Evolutionary conservation across 2,329 filamentous ascomycete genomes (phyloP).

Genomic region (Colletotrichum sp.): DNA sequence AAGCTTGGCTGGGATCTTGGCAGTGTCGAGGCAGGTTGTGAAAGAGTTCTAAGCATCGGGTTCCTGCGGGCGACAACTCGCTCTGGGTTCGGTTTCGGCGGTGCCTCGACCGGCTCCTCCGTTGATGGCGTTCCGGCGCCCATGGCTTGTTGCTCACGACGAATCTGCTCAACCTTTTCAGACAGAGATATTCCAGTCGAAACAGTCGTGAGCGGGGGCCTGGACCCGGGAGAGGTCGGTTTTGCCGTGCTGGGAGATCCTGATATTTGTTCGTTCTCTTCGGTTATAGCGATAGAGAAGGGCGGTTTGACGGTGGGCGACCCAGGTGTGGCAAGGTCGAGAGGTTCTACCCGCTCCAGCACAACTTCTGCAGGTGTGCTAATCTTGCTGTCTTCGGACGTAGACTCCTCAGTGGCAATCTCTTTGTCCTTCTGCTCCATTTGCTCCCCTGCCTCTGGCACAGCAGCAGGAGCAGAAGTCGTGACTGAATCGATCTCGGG

Average conservation of each 20-base stretch:
- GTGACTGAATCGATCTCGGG: background rate
- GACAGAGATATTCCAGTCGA: conserved; percentile 34
- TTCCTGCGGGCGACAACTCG: conserved; percentile 48
- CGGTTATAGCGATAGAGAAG: background rate
- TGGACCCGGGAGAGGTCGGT: background rate
- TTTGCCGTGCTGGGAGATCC: background rate
- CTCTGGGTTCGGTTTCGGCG: conserved; percentile 33
- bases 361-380: conserved; percentile 34
- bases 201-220: background rate
- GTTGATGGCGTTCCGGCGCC: conserved; percentile 32
- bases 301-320: conserved; percentile 32
- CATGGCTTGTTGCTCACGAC: conserved; percentile 50
- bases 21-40: conserved; percentile 54
- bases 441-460: background rate
- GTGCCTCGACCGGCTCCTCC: conserved; percentile 23
- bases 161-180: conserved; percentile 57
- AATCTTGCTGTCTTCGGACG: conserved; percentile 34
- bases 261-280: background rate
- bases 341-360: conserved; percentile 53
- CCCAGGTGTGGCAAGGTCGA: conserved; percentile 52
- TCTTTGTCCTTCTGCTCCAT: background rate
- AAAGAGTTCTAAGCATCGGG: conserved; percentile 58
- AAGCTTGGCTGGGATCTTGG: conserved; percentile 51
- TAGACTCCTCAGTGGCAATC: conserved; percentile 22
- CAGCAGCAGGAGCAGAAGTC: background rate